Percentiles rank a stretch among this genome's conserved stretches.
Evolutionary conservation across 2,329 filamentous ascomycete genomes (phyloP).

Genomic region (Ascosphaera acerosa): DNA sequence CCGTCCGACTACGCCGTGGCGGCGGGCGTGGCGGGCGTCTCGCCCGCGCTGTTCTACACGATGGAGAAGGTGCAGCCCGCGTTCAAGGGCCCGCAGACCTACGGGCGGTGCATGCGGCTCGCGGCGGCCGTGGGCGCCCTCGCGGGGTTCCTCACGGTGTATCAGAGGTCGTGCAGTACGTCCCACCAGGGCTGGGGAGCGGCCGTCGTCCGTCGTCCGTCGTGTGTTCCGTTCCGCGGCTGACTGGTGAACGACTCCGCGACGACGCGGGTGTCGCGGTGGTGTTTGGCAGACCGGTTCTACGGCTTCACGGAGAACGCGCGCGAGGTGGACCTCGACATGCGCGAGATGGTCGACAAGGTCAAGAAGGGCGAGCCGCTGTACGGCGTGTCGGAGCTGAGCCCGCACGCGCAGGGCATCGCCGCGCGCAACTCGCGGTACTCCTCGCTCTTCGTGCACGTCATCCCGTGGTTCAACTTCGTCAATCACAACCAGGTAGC

Average conservation of each 20-base stretch:
- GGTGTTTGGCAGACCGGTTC: slow-evolving; percentile 45
- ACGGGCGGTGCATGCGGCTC: slow-evolving; percentile 60
- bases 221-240: background rate
- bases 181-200: slow-evolving; percentile 8
- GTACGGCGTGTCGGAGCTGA: slow-evolving; percentile 57
- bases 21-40: slow-evolving; percentile 39
- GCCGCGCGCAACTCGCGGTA: slow-evolving; percentile 84
- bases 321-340: slow-evolving; percentile 83
- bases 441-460: slow-evolving; percentile 55
- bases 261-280: background rate
- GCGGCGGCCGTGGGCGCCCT: slow-evolving; percentile 43
- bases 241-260: background rate
- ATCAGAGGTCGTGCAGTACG: slow-evolving; percentile 63
- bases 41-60: slow-evolving; percentile 45
- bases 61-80: slow-evolving; percentile 75
- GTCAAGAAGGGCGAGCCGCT: slow-evolving; percentile 79
- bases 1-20: slow-evolving; percentile 58
- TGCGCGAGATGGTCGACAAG: slow-evolving; percentile 92
- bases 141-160: slow-evolving; percentile 66
- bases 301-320: slow-evolving; percentile 87
- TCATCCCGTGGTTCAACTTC: slow-evolving; percentile 93
- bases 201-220: slow-evolving; percentile 2
- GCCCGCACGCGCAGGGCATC: slow-evolving; percentile 79
- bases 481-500: slow-evolving; percentile 62
- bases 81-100: slow-evolving; percentile 57